phyloP scores from a whole-genome alignment of 805 yeast genomes.

The Candida chilensis region DNA sequence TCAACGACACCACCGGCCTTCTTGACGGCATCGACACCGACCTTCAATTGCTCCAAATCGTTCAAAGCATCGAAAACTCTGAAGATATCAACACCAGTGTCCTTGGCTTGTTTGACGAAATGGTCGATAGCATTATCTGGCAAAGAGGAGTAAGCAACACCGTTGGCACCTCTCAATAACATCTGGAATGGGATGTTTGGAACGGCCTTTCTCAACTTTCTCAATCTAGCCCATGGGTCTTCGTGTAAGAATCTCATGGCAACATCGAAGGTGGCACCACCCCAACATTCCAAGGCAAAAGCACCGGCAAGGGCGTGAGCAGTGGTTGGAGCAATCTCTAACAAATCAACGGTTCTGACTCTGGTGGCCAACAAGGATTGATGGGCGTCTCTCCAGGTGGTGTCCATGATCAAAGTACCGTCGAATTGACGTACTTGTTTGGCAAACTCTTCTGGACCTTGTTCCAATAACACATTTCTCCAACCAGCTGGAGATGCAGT shows the following conservation, averaged over 20 bases:
- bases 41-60: conserved; percentile 92
- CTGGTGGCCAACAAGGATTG: conserved; percentile 96
- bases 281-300: conserved; percentile 98
- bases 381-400: conserved; percentile 99
- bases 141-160: conserved; percentile 95
- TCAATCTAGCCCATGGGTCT: conserved; percentile 97
- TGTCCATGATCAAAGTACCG: conserved; percentile 93
- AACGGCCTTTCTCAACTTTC: conserved; percentile 78
- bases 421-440: conserved; percentile 73
- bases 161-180: conserved; percentile 98
- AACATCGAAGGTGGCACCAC: conserved; percentile 99
- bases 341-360: conserved; percentile 87
- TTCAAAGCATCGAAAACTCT: conserved; percentile 97
- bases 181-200: conserved; percentile 99
- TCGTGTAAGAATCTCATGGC: conserved; percentile 97
- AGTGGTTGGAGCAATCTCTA: conserved; percentile 89
- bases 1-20: conserved; percentile 99
- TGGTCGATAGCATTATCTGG: conserved; percentile 99
- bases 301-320: conserved; percentile 86
- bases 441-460: conserved; percentile 90
- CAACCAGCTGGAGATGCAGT: conserved; percentile 70
- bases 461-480: conserved; percentile 77
- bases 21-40: conserved; percentile 95
- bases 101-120: conserved; percentile 90
- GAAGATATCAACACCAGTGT: conserved; percentile 93